These are phyloP conservation scores for Fusarium torulosum DNA, from an alignment of 2,329 filamentous ascomycete species.

Conservation along the genomic window DNA sequence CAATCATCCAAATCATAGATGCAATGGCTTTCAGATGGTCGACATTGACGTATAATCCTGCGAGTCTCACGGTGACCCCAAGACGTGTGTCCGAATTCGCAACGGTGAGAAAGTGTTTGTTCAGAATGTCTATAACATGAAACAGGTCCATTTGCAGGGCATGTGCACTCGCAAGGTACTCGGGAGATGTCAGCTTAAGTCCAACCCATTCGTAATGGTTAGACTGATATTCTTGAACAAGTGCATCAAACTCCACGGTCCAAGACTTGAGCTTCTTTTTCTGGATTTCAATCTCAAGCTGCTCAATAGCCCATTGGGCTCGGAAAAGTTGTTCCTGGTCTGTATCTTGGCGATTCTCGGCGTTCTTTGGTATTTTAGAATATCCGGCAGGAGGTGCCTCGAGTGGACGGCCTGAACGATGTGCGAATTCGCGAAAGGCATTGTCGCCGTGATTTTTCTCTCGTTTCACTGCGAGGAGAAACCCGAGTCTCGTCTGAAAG, in stretches of 20 bases:
- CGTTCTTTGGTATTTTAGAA: background rate
- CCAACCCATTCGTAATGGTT: slow-evolving; percentile 30
- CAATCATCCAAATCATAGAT: slow-evolving; percentile 32
- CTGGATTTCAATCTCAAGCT: slow-evolving; percentile 1
- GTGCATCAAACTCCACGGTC: slow-evolving; percentile 15
- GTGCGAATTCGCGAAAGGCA: background rate
- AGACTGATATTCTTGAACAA: slow-evolving; percentile 22
- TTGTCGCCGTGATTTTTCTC: background rate
- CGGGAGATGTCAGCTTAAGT: slow-evolving; percentile 32
- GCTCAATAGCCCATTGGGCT: slow-evolving; percentile 19
- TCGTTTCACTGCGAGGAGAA: slow-evolving; percentile 11
- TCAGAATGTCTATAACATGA: slow-evolving; percentile 14
- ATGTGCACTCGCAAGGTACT: background rate
- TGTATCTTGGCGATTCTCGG: background rate
- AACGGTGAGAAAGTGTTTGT: slow-evolving; percentile 15
- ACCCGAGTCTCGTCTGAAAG: slow-evolving; percentile 15
- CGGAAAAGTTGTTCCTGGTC: background rate
- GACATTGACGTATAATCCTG: background rate
- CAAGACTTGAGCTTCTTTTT: slow-evolving; percentile 5
- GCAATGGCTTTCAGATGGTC: slow-evolving; percentile 18
- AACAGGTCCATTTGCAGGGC: background rate
- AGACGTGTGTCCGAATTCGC: slow-evolving; percentile 29
- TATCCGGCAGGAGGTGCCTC: background rate
- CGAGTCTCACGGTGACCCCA: slow-evolving; percentile 1
- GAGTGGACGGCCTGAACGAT: background rate